Evolutionary conservation across 441 rosid genomes (phyloP).

Genomic region (Eutrema salsugineum): DNA sequence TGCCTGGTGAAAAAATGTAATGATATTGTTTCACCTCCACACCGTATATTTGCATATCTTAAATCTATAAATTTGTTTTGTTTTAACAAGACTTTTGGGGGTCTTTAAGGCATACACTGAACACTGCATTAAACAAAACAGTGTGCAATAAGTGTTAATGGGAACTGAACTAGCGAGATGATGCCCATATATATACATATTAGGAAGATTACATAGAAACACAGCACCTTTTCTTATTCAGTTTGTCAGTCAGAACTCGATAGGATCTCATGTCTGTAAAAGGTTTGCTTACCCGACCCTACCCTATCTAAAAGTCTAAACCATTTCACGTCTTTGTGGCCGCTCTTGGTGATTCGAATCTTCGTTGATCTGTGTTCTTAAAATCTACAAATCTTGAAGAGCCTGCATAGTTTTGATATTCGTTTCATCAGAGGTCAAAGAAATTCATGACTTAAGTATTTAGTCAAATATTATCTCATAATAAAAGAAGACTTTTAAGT

Average conservation of each 20-base stretch:
- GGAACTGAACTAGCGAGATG: background rate
- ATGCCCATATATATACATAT: conserved; percentile 7
- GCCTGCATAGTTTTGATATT: conserved; percentile 10
- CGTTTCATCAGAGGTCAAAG: conserved; percentile 1
- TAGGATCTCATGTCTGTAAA: conserved; percentile 18
- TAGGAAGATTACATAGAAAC: conserved; percentile 20
- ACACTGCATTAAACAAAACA: background rate
- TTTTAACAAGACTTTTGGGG: background rate
- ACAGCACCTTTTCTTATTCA: conserved; percentile 21
- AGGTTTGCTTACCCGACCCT: conserved; percentile 22
- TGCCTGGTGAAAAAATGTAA: conserved; percentile 1
- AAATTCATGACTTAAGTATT: background rate
- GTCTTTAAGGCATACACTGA: background rate
- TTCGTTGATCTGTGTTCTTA: conserved; percentile 5
- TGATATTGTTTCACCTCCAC: conserved; percentile 6
- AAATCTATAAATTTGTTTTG: background rate
- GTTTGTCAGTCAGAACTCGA: conserved; percentile 15
- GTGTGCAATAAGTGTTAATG: background rate
- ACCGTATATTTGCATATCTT: background rate
- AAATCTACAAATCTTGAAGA: conserved; percentile 21
- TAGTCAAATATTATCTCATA: background rate
- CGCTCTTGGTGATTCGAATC: conserved; percentile 6
- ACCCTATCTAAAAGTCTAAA: conserved; percentile 12
- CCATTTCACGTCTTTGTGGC: conserved; percentile 18
- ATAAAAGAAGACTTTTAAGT: background rate